Percentiles rank a stretch among this genome's conserved stretches.
Evolutionary conservation across 108 stramenopile genomes (phyloP).

Genomic region (Cafeteria roenbergensis): DNA sequence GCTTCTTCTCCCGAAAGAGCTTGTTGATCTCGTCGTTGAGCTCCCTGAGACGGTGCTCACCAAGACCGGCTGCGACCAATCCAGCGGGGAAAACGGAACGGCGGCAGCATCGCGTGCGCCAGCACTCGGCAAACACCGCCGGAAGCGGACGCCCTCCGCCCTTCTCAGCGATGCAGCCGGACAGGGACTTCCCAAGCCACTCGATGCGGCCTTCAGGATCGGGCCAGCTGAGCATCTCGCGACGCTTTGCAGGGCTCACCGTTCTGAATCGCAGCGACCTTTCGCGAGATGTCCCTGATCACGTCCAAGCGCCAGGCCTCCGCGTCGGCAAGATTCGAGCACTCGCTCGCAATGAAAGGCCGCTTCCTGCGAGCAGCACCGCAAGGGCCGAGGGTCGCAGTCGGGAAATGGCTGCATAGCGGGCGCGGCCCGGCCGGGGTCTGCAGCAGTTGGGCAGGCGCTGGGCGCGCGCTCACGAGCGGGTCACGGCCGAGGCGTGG

Average conservation of each 20-base stretch:
- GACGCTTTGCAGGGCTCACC: no score
- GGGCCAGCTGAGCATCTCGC: no score
- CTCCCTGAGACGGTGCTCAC: constrained; percentile 86
- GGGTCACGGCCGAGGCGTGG: constrained; percentile 27
- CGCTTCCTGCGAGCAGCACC: neutral
- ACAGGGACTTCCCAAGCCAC: no score
- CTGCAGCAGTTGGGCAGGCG: neutral
- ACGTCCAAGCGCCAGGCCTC: constrained; percentile 11
- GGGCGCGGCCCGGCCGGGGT: neutral
- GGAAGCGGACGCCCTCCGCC: no score
- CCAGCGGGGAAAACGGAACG: no score
- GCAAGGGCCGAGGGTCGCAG: neutral
- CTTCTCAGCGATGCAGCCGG: no score
- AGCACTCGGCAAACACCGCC: no score
- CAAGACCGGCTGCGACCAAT: constrained; percentile 72
- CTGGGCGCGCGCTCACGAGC: neutral
- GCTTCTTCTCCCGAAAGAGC: constrained; percentile 72
- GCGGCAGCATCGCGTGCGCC: no score
- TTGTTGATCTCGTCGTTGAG: constrained; percentile 93
- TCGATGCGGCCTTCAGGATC: no score
- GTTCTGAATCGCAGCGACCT: constrained; percentile 12
- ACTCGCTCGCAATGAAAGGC: neutral
- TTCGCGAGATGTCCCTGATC: constrained; percentile 4
- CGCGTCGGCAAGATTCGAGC: neutral
- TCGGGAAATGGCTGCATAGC: neutral